Evolutionary conservation across 2,329 filamentous ascomycete species (phyloP), one percentile per base, ranked within the genome.

Genomic region (Colletotrichum cordylinicola): DNA sequence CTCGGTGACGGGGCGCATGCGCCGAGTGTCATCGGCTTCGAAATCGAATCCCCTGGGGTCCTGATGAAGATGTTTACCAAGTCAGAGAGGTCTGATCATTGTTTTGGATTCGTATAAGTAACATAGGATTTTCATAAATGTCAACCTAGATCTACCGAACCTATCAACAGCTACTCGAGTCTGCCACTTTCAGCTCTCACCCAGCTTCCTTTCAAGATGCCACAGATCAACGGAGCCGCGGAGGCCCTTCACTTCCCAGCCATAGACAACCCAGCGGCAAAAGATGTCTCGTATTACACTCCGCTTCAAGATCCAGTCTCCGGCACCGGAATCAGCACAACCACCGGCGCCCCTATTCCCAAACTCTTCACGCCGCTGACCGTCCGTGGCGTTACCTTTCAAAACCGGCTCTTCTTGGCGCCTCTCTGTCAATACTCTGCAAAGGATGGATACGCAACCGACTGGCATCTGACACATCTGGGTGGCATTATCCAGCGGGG

Each of bases 391-490:
- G 75, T 87, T 24, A 84, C 82, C 16, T 80, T 90, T 78, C 85
- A 83, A 35, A 89, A 90, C 77, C 86, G 88, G 16, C 84, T 90
- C 71, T 83, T 86, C 78, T 78, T 88, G 24, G 84, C 86, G 33
- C 88, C 88, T 2, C 84, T 90, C 80, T 89, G 88, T 76, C 87
- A 88, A 78, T 88, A 88, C 77, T 86, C 83, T 7, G 83, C 86
- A 3, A 79, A 84, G 33, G 83, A 87, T 52, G 86, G 94, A 12
- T 93, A 94, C 81, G 89, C 91, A 78, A 94, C 92, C 0, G 85
- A 90, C 75, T 96, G 93, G 93, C 94, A 96, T 82, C 83, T 93
- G 43, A 91, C 94, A 3, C 94, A 96, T 79, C 87, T 95, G 35
- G 94, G 94, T 21, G 93, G 93, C 24, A 95, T 96, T 78, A 87